A percentile compares a stretch with the other conserved stretches of the same genome.
Evolutionary conservation across 2,329 filamentous ascomycete genomes (phyloP).

Genomic region (Byssochlamys sp.): DNA sequence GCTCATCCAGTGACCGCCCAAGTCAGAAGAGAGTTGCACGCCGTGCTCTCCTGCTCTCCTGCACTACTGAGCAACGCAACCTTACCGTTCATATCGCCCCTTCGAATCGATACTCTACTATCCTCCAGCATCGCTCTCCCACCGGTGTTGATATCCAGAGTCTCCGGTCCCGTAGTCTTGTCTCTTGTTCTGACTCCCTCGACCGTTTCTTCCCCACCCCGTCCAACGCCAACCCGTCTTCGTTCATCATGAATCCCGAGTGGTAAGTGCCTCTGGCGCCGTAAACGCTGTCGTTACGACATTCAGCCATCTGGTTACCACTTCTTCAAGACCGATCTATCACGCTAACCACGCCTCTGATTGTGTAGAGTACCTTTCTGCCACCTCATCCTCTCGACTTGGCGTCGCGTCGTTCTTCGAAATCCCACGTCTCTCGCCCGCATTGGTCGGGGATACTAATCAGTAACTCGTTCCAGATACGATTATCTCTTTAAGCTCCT

Average conservation of each 20-base stretch:
- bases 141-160: background rate
- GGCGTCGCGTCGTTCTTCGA: background rate
- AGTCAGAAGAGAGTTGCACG: slow-evolving; percentile 12
- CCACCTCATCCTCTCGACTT: slow-evolving; percentile 1
- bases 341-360: background rate
- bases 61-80: slow-evolving; percentile 17
- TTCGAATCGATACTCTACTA: background rate
- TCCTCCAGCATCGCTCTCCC: slow-evolving; percentile 5
- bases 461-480: slow-evolving; percentile 58
- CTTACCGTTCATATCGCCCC: background rate
- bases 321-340: background rate
- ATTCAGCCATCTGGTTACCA: slow-evolving; percentile 4
- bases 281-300: background rate
- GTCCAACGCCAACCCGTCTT: background rate
- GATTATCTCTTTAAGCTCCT: slow-evolving; percentile 99
- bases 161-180: background rate
- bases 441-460: slow-evolving; percentile 13
- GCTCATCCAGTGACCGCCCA: background rate
- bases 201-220: background rate
- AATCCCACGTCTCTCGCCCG: background rate
- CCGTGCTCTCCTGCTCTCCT: slow-evolving; percentile 20
- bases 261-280: slow-evolving; percentile 28
- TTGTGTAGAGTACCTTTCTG: slow-evolving; percentile 15
- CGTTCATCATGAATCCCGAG: slow-evolving; percentile 41
- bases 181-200: background rate